Percentiles rank a stretch among this genome's conserved stretches.
Conservation (phyloP, 2,329 filamentous ascomycete species). For the Monosporascus sp. region DNA sequence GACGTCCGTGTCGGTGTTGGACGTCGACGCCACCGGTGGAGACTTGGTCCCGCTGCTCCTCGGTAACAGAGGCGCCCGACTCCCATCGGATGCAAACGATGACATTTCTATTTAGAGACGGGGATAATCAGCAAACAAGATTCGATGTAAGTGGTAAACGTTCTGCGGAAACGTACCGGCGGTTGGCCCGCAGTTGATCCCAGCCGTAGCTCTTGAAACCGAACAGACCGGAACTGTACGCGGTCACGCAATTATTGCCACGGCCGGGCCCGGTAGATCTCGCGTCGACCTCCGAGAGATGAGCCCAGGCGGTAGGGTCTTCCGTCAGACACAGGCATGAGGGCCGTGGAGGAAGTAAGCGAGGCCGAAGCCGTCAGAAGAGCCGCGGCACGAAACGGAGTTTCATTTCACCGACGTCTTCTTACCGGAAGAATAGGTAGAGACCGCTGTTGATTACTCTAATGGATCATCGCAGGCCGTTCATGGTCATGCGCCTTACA, state of each 20-base stretch:
- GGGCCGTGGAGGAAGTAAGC: background rate
- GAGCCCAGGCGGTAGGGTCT: background rate
- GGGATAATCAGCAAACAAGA: background rate
- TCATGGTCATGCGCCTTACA: background rate
- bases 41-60: slow-evolving; percentile 32
- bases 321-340: background rate
- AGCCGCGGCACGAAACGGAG: background rate
- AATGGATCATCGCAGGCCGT: background rate
- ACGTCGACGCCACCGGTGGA: slow-evolving; percentile 24
- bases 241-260: slow-evolving; percentile 15
- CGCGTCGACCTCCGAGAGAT: background rate
- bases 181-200: slow-evolving; percentile 26
- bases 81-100: slow-evolving; percentile 42
- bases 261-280: background rate
- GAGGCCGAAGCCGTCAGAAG: background rate
- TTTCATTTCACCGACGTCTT: background rate
- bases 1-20: slow-evolving; percentile 35
- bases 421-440: background rate
- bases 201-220: slow-evolving; percentile 29
- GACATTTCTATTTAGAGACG: slow-evolving; percentile 12
- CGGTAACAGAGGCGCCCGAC: slow-evolving; percentile 29
- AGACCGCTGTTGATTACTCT: background rate
- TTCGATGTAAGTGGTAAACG: background rate
- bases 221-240: slow-evolving; percentile 18
- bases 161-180: slow-evolving; percentile 16